Evolutionary conservation across 176 grass and related monocot species (phyloP).

Genomic region (Cenchrus fungigraminus): DNA sequence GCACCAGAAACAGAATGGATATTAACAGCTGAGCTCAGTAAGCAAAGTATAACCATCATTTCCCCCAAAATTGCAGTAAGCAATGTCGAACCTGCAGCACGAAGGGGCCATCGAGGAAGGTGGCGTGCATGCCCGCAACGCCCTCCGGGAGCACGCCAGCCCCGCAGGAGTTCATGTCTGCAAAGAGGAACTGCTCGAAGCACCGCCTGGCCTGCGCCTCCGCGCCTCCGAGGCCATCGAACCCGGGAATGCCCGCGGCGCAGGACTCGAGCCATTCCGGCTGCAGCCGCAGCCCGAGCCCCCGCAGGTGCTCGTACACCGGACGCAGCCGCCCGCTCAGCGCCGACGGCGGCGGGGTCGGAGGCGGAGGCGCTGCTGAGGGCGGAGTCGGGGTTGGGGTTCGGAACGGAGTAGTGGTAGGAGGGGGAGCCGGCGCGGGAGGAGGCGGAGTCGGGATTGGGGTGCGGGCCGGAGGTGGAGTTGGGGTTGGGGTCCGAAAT

Average conservation of each 20-base stretch:
- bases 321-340: slow-evolving; percentile 29
- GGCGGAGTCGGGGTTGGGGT: neutral
- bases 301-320: slow-evolving; percentile 62
- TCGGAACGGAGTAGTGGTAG: neutral
- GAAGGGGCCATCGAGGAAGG: slow-evolving; percentile 72
- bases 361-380: neutral
- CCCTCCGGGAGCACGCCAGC: slow-evolving; percentile 68
- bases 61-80: neutral
- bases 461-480: neutral
- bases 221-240: slow-evolving; percentile 43
- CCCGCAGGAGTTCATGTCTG: slow-evolving; percentile 76
- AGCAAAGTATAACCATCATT: neutral
- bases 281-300: slow-evolving; percentile 59
- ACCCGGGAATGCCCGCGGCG: slow-evolving; percentile 50
- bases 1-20: neutral
- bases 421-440: slow-evolving; percentile 8
- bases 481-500: neutral
- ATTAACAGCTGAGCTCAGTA: neutral
- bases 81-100: slow-evolving; percentile 73
- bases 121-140: slow-evolving; percentile 65
- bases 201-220: slow-evolving; percentile 58
- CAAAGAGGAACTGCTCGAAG: slow-evolving; percentile 87
- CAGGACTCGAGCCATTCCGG: slow-evolving; percentile 77
- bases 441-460: slow-evolving; percentile 2
- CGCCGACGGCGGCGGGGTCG: neutral